Percentiles rank a stretch among this genome's conserved stretches.
Conservation (phyloP, 495 filamentous ascomycete genomes). For the Penicilliopsis zonata region DNA sequence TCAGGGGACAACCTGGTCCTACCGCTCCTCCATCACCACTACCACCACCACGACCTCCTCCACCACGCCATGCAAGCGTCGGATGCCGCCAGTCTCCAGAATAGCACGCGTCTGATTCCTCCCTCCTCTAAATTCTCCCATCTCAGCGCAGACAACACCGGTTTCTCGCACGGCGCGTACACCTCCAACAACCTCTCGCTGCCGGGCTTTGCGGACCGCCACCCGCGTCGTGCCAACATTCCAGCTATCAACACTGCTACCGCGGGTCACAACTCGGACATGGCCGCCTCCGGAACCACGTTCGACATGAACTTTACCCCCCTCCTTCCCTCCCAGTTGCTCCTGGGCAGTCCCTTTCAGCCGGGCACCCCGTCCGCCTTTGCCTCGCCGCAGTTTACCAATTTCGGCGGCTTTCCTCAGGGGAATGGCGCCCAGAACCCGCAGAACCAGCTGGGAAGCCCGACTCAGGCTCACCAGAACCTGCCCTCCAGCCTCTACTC, state of each 20-base stretch:
- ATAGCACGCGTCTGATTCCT: slow-evolving; percentile 36
- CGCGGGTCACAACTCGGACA: slow-evolving; percentile 48
- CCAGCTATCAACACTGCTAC: slow-evolving; percentile 80
- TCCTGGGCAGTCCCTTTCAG: slow-evolving; percentile 94
- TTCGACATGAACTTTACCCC: slow-evolving; percentile 99
- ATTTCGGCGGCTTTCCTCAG: slow-evolving; percentile 64
- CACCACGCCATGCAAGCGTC: slow-evolving; percentile 76
- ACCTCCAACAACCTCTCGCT: slow-evolving; percentile 56
- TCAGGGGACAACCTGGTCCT: slow-evolving; percentile 63
- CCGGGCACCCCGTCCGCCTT: slow-evolving; percentile 86
- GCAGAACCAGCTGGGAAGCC: slow-evolving; percentile 42
- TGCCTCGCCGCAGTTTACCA: slow-evolving; percentile 81
- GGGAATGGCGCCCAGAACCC: slow-evolving; percentile 47
- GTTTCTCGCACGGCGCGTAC: slow-evolving; percentile 87
- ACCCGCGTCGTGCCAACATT: slow-evolving; percentile 73
- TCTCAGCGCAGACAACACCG: slow-evolving; percentile 58
- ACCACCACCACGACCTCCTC: slow-evolving; percentile 62
- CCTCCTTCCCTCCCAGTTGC: slow-evolving; percentile 82
- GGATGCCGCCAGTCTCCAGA: slow-evolving; percentile 48
- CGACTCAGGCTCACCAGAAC: slow-evolving; percentile 51
- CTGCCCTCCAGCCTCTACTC: slow-evolving; percentile 67
- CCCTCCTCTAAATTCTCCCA: slow-evolving; percentile 60
- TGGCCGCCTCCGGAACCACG: slow-evolving; percentile 75
- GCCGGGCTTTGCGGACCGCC: slow-evolving; percentile 69
- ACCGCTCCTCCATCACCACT: slow-evolving; percentile 50